Base-by-base conservation (phyloP, 345 rosid species). In the Dovyalis caffra region DNA sequence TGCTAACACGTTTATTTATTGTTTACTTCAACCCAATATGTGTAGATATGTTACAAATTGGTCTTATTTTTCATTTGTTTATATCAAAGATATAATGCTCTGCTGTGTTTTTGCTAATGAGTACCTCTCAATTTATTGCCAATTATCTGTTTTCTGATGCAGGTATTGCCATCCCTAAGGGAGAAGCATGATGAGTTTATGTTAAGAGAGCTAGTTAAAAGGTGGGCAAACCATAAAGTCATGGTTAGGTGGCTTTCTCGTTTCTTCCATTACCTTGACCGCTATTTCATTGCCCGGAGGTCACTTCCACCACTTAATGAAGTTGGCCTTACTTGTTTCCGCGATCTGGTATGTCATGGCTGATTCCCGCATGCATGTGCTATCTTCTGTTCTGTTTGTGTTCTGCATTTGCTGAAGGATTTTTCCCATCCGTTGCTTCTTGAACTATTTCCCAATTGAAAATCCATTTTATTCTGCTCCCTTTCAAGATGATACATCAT, bases 161-260 rank as follows among this genome's bases (percentile, higher is more conserved):
- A 85, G 87, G 85, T 85, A 45, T 76, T 89, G 64, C 92, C 88
- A 45, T 79, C 87, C 40, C 65, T 89, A 21, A 72, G 69, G 69
- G 83, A 77, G 66, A 87, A 87, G 71, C 82, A 74, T 71, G 83
- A 80, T 5, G 89, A 84, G 82, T 81, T 84, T 77, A 69, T 89
- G 86, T 47, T 89, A 73, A 83, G 88, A 70, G 92, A 87, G 66
- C 81, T 87, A 34, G 84, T 87, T 51, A 84, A 76, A 68, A 81
- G 87, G 72, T 89, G 90, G 90, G 77, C 78, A 6, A 83, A 85
- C 69, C 85, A 85, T 78, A 84, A 84, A 77, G 81, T 84, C 47
- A 83, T 89, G 92, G 86, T 83, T 68, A 73, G 84, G 79, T 85
- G 89, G 89, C 83, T 89, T 69, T 83, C 83, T 33, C 83, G 85